Percentiles rank a stretch among this genome's conserved stretches.
Conservation (phyloP, 2,329 filamentous ascomycete species). For the Claviceps maximensis region DNA sequence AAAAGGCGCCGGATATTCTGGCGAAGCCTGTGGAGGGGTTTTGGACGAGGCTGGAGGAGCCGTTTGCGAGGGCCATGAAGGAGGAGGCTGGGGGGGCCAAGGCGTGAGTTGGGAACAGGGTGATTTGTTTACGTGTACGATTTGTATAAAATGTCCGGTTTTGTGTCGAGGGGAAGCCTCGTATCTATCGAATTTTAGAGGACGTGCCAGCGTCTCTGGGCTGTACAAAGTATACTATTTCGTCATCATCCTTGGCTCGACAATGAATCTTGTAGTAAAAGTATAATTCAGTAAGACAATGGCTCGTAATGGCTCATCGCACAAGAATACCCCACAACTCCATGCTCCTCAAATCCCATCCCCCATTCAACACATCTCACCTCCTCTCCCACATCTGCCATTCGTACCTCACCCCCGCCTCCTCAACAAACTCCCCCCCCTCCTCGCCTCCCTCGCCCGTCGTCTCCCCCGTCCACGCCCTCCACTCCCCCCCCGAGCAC, state of each 20-base stretch:
- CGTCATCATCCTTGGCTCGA: too few species aligned
- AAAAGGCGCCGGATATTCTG: constrained; percentile 20
- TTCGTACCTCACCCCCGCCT: constrained; percentile 52
- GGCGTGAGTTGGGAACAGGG: neutral
- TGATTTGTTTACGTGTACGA: too few species aligned
- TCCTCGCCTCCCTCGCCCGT: constrained; percentile 32
- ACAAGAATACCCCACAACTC: too few species aligned
- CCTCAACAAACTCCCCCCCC: constrained; percentile 36
- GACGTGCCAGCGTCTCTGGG: too few species aligned
- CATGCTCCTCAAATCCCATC: too few species aligned
- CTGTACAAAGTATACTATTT: too few species aligned
- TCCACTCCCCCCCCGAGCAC: constrained; percentile 37
- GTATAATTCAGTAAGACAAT: too few species aligned
- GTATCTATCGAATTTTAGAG: too few species aligned
- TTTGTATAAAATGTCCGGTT: too few species aligned
- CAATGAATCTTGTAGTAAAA: too few species aligned
- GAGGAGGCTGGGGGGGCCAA: neutral
- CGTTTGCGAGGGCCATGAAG: constrained; percentile 15
- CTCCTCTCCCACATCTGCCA: constrained; percentile 63
- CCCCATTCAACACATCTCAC: neutral
- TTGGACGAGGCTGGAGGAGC: constrained; percentile 27
- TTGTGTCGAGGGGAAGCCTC: too few species aligned
- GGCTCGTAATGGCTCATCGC: too few species aligned
- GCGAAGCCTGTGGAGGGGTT: constrained; percentile 28
- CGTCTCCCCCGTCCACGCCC: constrained; percentile 51